Percentiles rank a stretch among this genome's conserved stretches.
These are phyloP conservation scores for Niebla homalea DNA, from an alignment of 495 filamentous ascomycete species.

Conservation along the genomic window DNA sequence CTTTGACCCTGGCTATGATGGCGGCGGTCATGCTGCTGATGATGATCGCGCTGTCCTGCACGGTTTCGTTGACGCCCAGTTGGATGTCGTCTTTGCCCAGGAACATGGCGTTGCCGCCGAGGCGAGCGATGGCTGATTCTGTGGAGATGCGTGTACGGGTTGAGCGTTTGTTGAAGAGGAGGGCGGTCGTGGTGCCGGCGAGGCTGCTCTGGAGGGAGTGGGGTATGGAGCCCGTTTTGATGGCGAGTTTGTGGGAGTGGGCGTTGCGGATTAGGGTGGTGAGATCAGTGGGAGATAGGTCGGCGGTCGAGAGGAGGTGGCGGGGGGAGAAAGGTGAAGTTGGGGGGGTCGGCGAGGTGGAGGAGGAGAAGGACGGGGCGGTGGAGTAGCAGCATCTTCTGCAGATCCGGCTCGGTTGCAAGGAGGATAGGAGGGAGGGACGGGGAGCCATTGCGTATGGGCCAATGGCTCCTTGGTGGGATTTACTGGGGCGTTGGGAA, in stretches of 20 bases:
- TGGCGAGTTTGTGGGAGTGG: constrained; percentile 53
- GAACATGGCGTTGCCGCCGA: constrained; percentile 94
- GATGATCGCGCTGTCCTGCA: constrained; percentile 77
- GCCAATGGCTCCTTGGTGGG: no score
- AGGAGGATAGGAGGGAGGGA: no score
- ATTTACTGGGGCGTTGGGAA: no score
- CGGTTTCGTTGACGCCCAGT: constrained; percentile 83
- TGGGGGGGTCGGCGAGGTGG: constrained; percentile 8
- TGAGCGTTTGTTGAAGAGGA: constrained; percentile 92
- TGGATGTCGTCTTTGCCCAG: constrained; percentile 91
- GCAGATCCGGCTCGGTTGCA: no score
- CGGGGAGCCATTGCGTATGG: no score
- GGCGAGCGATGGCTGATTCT: constrained; percentile 65
- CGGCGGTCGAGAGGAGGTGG: constrained; percentile 81
- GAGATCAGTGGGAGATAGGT: constrained; percentile 69
- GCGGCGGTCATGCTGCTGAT: constrained; percentile 85
- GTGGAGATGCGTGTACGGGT: constrained; percentile 88
- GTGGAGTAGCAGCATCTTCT: background rate
- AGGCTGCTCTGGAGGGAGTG: constrained; percentile 40
- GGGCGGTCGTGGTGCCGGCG: constrained; percentile 70
- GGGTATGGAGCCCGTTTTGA: constrained; percentile 59
- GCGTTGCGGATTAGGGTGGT: constrained; percentile 72
- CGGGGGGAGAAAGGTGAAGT: constrained; percentile 46
- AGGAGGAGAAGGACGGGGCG: background rate
- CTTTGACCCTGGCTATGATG: constrained; percentile 78